phyloP scores from a whole-genome alignment of 2,329 filamentous ascomycete genomes.

The Thielaviopsis euricoi region DNA sequence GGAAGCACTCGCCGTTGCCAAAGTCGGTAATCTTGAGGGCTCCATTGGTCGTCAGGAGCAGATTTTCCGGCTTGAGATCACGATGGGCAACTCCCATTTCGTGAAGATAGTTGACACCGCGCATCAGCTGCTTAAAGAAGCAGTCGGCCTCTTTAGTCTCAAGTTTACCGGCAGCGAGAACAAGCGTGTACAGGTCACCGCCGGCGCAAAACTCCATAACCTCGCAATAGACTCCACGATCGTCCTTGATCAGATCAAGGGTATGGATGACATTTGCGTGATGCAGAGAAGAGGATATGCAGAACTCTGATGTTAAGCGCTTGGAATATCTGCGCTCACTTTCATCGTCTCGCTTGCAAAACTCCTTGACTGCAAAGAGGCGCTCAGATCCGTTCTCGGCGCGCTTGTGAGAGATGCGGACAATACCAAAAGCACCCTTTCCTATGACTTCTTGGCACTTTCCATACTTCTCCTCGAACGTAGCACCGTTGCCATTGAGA shows the following conservation, averaged over 20 bases:
- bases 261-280: constrained; percentile 98
- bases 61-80: constrained; percentile 91
- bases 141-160: constrained; percentile 90
- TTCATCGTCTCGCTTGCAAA: constrained; percentile 83
- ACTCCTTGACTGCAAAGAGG: constrained; percentile 95
- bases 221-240: constrained; percentile 95
- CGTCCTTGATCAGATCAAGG: constrained; percentile 82
- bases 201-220: constrained; percentile 99
- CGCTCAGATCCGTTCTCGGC: constrained; percentile 75
- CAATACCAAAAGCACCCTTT: constrained; percentile 90
- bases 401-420: constrained; percentile 92
- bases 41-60: constrained; percentile 82
- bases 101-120: constrained; percentile 96
- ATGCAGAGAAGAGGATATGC: constrained; percentile 89
- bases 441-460: constrained; percentile 97
- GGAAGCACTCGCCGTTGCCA: constrained; percentile 96
- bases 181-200: constrained; percentile 85
- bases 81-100: constrained; percentile 98
- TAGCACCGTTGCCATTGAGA: constrained; percentile 46
- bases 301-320: constrained; percentile 90
- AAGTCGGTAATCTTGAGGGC: constrained; percentile 97
- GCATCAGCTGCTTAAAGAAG: constrained; percentile 98
- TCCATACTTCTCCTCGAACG: constrained; percentile 89
- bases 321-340: constrained; percentile 97
- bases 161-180: constrained; percentile 79